Evolutionary conservation across 148 eudicot genomes (phyloP).

Genomic region (Arctostaphylos glauca): DNA sequence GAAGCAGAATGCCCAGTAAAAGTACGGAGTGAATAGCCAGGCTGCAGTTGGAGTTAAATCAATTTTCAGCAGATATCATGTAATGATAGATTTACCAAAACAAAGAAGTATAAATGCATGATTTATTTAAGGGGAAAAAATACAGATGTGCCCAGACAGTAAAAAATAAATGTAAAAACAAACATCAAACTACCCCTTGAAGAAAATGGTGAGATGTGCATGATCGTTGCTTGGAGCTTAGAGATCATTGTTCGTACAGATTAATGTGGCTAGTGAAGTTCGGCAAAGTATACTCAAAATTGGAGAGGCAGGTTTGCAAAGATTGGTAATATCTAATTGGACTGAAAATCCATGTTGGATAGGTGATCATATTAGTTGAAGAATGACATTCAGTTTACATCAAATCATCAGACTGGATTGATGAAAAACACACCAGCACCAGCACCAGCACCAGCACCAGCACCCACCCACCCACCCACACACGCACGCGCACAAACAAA

Average conservation of each 20-base stretch:
- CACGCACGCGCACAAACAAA: no score
- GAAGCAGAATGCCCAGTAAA: slow-evolving; percentile 75
- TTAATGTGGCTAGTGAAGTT: background rate
- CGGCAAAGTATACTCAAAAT: background rate
- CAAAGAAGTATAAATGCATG: background rate
- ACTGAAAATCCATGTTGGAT: background rate
- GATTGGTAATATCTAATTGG: background rate
- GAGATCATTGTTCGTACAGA: background rate
- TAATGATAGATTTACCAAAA: background rate
- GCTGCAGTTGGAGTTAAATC: slow-evolving; percentile 43
- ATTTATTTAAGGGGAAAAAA: background rate
- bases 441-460: no score
- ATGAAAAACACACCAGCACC: no score
- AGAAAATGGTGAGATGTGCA: background rate
- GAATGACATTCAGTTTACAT: background rate
- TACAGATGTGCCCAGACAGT: background rate
- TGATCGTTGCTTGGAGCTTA: background rate
- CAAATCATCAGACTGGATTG: background rate
- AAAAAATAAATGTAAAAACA: background rate
- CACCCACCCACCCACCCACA: no score
- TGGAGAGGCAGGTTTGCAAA: background rate
- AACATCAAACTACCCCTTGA: background rate
- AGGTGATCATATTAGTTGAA: background rate
- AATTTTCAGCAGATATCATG: slow-evolving; percentile 11
- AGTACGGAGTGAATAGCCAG: slow-evolving; percentile 66